Base-by-base conservation (phyloP, 441 rosid species). In the Corymbia calophylla region DNA sequence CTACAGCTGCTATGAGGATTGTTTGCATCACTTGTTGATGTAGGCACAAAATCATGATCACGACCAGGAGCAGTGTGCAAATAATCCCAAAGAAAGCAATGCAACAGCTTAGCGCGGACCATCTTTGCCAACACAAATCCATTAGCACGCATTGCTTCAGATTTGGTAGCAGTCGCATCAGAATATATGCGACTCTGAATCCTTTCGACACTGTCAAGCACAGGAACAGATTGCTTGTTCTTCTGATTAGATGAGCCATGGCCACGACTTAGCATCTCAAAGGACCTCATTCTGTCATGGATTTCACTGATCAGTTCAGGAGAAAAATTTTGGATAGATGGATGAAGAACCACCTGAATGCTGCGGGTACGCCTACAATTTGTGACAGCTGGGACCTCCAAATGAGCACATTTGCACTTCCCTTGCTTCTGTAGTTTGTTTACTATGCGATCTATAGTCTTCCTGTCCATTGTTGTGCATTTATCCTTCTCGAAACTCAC, bases 61-160 rank as follows among this genome's bases (percentile, higher is more conserved):
- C 95, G 94, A 84, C 93, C 94, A 88, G 96, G 92, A 62, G 93
- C 92, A 91, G 93, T 89, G 82, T 95, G 95, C 60, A 95, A 92
- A 89, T 92, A 95, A 92, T 91, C 94, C 99, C 99, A 98, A 81
- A 98, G 95, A 93, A 96, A 98, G 87, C 92, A 89, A 93, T 98
- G 99, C 55, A 97, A 93, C 92, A 97, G 94, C 92, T 96, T 97
- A 64, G 97, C 97, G 49, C 99, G 98, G 87, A 96, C 95, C 99
- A 98, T 97, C 95, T 98, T 98, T 91, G 99, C 97, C 91, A 95
- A 91, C 90, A 97, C 97, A 94, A 96, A 97, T 89, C 99, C 99
- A 93, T 97, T 98, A 89, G 97, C 94, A 87, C 98, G 97, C 97
- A 97, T 96, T 70, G 97, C 95, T 92, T 96, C 99, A 86, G 94